Evolutionary conservation across 2,329 filamentous ascomycete genomes (phyloP).

Genomic region (Dactylonectria macrodidyma): DNA sequence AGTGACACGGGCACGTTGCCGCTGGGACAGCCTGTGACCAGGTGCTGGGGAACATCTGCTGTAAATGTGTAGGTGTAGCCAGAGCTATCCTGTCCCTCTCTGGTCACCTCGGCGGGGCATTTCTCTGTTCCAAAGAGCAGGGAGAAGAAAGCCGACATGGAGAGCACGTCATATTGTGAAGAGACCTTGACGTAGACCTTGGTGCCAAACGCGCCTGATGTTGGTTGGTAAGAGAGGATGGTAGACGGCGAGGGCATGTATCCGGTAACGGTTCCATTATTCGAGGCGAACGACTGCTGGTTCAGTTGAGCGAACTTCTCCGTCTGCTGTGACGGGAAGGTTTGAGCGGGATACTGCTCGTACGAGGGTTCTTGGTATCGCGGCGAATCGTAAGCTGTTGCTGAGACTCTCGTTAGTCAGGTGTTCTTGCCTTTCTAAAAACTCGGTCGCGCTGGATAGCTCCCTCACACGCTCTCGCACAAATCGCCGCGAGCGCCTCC

Average conservation of each 20-base stretch:
- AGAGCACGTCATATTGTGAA: conserved; percentile 79
- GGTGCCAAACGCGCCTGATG: conserved; percentile 77
- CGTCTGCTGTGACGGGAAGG: conserved; percentile 62
- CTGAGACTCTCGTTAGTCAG: conserved; percentile 31
- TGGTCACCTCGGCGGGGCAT: conserved; percentile 72
- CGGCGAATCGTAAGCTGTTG: conserved; percentile 71
- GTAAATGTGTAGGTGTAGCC: conserved; percentile 81
- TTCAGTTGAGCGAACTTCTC: conserved; percentile 69
- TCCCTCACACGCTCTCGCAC: not conserved
- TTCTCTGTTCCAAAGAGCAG: conserved; percentile 86
- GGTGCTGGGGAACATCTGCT: conserved; percentile 76
- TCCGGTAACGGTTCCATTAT: conserved; percentile 74
- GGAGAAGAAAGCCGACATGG: conserved; percentile 72
- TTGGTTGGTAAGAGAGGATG: conserved; percentile 80
- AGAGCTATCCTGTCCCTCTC: conserved; percentile 69
- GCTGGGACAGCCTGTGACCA: conserved; percentile 65
- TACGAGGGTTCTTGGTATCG: conserved; percentile 72
- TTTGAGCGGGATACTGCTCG: conserved; percentile 65
- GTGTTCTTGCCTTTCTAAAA: not conserved
- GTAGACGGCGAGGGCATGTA: conserved; percentile 75
- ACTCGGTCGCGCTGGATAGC: not conserved
- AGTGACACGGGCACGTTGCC: conserved; percentile 70
- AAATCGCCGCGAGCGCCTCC: not conserved
- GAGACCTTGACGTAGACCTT: conserved; percentile 82
- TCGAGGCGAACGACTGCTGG: conserved; percentile 71